phyloP scores from a whole-genome alignment of 164 flowering plant genomes.

The Vitis riparia region DNA sequence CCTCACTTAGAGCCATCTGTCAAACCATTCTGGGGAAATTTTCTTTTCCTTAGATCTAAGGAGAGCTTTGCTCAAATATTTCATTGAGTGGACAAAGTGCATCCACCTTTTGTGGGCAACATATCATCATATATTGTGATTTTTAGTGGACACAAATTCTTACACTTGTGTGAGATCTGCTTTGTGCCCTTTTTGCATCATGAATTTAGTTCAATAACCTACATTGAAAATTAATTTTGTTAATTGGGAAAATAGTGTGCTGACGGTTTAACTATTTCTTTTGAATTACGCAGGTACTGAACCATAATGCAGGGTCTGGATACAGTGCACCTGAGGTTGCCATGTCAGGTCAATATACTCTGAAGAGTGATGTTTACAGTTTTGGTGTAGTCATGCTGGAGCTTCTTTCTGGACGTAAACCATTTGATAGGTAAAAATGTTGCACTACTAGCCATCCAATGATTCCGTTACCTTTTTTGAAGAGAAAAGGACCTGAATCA shows the following conservation, averaged over 20 bases:
- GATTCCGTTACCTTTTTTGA: not conserved
- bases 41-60: not conserved
- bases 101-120: too few species aligned
- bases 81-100: too few species aligned
- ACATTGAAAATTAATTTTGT: not conserved
- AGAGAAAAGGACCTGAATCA: too few species aligned
- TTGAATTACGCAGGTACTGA: slow-evolving; percentile 40
- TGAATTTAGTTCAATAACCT: not conserved
- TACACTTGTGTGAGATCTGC: too few species aligned
- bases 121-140: too few species aligned
- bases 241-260: not conserved
- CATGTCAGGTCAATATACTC: slow-evolving; percentile 85
- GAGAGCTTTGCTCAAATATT: too few species aligned
- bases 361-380: slow-evolving; percentile 93
- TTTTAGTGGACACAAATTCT: too few species aligned
- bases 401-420: slow-evolving; percentile 90
- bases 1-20: too few species aligned
- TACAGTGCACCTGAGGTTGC: slow-evolving; percentile 89
- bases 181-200: not conserved
- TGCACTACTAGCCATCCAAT: not conserved
- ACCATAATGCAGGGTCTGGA: slow-evolving; percentile 63
- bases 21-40: not conserved
- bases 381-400: slow-evolving; percentile 99
- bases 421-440: slow-evolving; percentile 75
- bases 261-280: not conserved